Evolutionary conservation across 2,329 filamentous ascomycete species (phyloP).

Genomic region (Nigrospora sphaerica): DNA sequence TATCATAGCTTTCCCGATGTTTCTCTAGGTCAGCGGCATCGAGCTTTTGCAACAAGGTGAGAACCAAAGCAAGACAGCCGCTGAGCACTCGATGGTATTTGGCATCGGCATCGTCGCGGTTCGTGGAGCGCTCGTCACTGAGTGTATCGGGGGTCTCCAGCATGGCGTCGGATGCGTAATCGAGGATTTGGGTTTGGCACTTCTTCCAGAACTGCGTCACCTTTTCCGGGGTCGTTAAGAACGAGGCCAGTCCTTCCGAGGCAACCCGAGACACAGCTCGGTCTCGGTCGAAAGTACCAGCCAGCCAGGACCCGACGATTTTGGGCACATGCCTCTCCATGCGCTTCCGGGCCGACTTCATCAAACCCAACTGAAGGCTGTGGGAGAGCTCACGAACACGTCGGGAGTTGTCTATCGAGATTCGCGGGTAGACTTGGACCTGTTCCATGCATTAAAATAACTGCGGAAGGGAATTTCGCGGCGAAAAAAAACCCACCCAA

Average conservation of each 20-base stretch:
- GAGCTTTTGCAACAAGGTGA: constrained; percentile 44
- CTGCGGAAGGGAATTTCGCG: constrained; percentile 1
- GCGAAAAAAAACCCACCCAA: constrained; percentile 53
- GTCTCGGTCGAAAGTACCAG: constrained; percentile 82
- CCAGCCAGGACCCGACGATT: constrained; percentile 83
- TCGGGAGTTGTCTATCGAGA: constrained; percentile 83
- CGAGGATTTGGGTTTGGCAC: constrained; percentile 73
- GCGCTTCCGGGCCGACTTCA: constrained; percentile 65
- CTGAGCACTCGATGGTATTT: constrained; percentile 75
- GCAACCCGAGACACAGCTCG: constrained; percentile 69
- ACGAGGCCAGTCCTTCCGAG: constrained; percentile 64
- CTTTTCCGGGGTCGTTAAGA: constrained; percentile 78
- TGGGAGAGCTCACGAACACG: constrained; percentile 85
- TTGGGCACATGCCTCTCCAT: constrained; percentile 74
- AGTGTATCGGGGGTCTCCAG: constrained; percentile 75
- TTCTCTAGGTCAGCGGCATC: constrained; percentile 48
- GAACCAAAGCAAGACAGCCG: constrained; percentile 46
- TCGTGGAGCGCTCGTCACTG: constrained; percentile 83
- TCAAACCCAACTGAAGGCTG: constrained; percentile 56
- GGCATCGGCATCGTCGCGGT: constrained; percentile 72
- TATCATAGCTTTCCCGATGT: constrained; percentile 54
- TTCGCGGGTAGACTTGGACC: constrained; percentile 74
- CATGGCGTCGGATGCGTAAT: constrained; percentile 74
- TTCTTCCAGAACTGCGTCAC: constrained; percentile 67
- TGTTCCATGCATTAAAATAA: constrained; percentile 5